These are phyloP conservation scores for Fragaria ananassa DNA, from an alignment of 306 rosid genomes.

Conservation along the genomic window DNA sequence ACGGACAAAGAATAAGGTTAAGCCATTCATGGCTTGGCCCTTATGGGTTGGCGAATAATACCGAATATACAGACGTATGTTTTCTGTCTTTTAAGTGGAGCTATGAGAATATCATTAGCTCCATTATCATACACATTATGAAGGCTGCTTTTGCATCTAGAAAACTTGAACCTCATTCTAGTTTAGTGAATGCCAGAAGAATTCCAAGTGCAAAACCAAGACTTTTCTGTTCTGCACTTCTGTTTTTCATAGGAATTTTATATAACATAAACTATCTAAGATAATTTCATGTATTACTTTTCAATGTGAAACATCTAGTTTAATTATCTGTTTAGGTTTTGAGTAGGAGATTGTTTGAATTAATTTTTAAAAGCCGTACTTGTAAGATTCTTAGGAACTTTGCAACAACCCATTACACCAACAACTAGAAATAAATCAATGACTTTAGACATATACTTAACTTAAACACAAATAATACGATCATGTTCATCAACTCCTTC, in stretches of 20 bases:
- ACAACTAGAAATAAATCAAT: constrained; percentile 1
- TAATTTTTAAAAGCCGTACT: neutral
- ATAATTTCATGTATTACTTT: no score
- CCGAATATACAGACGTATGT: constrained; percentile 8
- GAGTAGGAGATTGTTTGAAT: neutral
- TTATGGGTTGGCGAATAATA: neutral
- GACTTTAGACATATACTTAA: neutral
- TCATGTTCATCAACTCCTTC: neutral
- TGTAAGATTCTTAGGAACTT: constrained; percentile 10
- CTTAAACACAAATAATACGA: neutral
- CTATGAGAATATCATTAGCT: constrained; percentile 17
- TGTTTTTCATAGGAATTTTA: neutral
- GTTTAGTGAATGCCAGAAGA: neutral
- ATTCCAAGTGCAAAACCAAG: neutral
- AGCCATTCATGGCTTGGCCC: neutral
- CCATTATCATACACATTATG: constrained; percentile 13
- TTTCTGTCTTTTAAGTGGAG: constrained; percentile 25
- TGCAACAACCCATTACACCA: constrained; percentile 15
- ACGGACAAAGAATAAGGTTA: constrained; percentile 29
- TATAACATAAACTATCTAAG: neutral
- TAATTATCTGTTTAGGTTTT: neutral
- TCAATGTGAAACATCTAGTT: neutral
- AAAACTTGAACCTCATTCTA: neutral
- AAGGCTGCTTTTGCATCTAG: constrained; percentile 1
- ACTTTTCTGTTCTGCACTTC: neutral